A percentile compares a stretch with the other conserved stretches of the same genome.
phyloP scores from a whole-genome alignment of 164 flowering plant species.

The Magnolia sinica region DNA sequence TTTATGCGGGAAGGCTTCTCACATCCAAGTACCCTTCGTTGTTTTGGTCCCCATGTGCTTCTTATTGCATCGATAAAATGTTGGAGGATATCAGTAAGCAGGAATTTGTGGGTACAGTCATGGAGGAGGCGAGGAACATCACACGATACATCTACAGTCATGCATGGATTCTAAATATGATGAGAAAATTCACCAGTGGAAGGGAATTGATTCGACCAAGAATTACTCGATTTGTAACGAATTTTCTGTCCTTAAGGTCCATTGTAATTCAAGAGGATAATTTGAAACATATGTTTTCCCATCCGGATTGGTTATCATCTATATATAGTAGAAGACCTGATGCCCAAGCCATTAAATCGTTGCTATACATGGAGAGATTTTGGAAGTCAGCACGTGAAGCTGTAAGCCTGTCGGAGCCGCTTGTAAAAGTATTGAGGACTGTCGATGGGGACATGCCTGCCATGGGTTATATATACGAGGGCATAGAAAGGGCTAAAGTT shows the following conservation, averaged over 20 bases:
- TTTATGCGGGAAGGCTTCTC: slow-evolving; percentile 59
- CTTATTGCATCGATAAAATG: slow-evolving; percentile 60
- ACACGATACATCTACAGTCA: slow-evolving; percentile 49
- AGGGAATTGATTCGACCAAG: slow-evolving; percentile 50
- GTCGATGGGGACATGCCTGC: slow-evolving; percentile 77
- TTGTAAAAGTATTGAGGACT: slow-evolving; percentile 51
- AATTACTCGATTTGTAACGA: slow-evolving; percentile 42
- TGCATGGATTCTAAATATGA: slow-evolving; percentile 39
- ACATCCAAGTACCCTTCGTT: slow-evolving; percentile 50
- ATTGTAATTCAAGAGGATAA: slow-evolving; percentile 53
- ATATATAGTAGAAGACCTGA: slow-evolving; percentile 40
- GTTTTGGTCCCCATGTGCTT: slow-evolving; percentile 80
- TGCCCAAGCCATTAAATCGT: slow-evolving; percentile 42
- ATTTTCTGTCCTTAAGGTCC: slow-evolving; percentile 49
- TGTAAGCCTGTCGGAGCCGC: slow-evolving; percentile 54
- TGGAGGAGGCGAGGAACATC: slow-evolving; percentile 56
- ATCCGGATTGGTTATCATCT: slow-evolving; percentile 54
- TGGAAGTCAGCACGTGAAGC: slow-evolving; percentile 61
- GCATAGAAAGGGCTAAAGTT: slow-evolving; percentile 61
- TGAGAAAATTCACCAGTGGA: slow-evolving; percentile 63
- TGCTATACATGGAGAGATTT: slow-evolving; percentile 47
- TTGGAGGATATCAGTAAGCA: slow-evolving; percentile 59
- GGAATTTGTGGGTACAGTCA: slow-evolving; percentile 47
- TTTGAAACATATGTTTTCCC: slow-evolving; percentile 62
- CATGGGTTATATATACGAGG: slow-evolving; percentile 72